Conservation (phyloP, 2,329 filamentous ascomycete genomes). For the Pseudocercospora vitis region DNA sequence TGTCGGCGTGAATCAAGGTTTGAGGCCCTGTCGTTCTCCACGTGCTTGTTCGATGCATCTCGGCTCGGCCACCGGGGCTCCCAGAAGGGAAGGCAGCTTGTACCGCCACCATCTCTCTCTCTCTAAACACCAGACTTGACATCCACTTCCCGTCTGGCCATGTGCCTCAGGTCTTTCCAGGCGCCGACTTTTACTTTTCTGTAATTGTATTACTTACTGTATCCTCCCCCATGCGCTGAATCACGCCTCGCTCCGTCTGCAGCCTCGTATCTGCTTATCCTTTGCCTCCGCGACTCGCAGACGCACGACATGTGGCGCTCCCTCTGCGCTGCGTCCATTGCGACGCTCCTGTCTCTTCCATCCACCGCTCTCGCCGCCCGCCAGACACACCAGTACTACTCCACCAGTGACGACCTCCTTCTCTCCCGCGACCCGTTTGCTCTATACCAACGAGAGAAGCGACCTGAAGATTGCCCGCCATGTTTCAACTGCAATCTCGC, state of each 20-base stretch:
- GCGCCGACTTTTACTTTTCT: not conserved
- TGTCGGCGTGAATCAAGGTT: too few species aligned
- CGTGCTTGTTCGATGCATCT: too few species aligned
- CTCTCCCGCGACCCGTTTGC: constrained; percentile 22
- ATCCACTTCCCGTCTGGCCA: not conserved
- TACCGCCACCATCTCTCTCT: not conserved
- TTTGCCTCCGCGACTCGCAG: constrained; percentile 3
- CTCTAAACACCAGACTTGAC: not conserved
- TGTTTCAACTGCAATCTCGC: constrained; percentile 98
- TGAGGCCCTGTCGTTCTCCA: too few species aligned
- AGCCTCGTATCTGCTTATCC: not conserved
- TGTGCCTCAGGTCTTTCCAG: not conserved
- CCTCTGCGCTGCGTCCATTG: constrained; percentile 24
- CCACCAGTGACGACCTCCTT: constrained; percentile 34
- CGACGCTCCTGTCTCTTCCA: constrained; percentile 29
- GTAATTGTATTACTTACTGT: not conserved
- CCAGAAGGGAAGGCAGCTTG: constrained; percentile 2
- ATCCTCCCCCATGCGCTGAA: not conserved
- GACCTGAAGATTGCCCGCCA: constrained; percentile 75
- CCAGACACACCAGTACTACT: constrained; percentile 31
- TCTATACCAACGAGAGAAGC: constrained; percentile 64
- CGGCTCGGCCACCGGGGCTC: not conserved
- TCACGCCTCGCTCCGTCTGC: not conserved
- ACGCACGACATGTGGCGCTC: constrained; percentile 31
- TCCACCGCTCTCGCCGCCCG: constrained; percentile 21